phyloP scores from a whole-genome alignment of 495 filamentous ascomycete genomes.

The Corynascus novoguineensis region DNA sequence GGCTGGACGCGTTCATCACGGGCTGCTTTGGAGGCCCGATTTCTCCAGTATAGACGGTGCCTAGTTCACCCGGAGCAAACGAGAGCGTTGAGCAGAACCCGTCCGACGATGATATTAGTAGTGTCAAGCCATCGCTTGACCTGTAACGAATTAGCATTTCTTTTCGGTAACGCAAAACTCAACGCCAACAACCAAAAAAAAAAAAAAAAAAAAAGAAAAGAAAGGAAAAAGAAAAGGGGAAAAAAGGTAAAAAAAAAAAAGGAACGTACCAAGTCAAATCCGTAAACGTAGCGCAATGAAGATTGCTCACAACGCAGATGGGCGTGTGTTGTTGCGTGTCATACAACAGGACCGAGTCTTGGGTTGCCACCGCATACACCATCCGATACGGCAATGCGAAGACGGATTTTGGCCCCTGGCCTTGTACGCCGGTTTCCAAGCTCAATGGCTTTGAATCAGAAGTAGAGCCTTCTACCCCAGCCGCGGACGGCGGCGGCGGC shows the following conservation, averaged over 20 bases:
- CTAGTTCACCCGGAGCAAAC: slow-evolving; percentile 79
- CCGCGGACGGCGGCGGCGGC: slow-evolving; percentile 67
- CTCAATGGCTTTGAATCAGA: slow-evolving; percentile 46
- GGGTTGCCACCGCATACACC: slow-evolving; percentile 94
- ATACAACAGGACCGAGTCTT: slow-evolving; percentile 93
- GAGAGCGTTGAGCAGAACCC: slow-evolving; percentile 92
- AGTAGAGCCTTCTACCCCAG: slow-evolving; percentile 37
- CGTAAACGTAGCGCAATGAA: slow-evolving; percentile 96
- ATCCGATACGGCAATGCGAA: slow-evolving; percentile 89
- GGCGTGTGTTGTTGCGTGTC: slow-evolving; percentile 96
- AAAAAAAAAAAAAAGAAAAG: no score
- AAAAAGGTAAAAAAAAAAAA: no score
- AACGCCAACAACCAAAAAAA: no score
- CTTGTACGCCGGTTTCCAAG: slow-evolving; percentile 46
- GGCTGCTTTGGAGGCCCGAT: slow-evolving; percentile 46
- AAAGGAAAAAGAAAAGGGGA: no score
- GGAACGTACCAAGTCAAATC: slow-evolving; percentile 91
- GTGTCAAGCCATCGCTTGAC: slow-evolving; percentile 85
- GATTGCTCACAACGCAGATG: slow-evolving; percentile 86
- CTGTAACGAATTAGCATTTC: slow-evolving; percentile 46
- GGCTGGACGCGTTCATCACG: slow-evolving; percentile 44
- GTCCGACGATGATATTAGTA: slow-evolving; percentile 95
- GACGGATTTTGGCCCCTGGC: slow-evolving; percentile 56
- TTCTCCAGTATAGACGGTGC: slow-evolving; percentile 73
- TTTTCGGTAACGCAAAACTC: no score